Evolutionary conservation across 2,329 filamentous ascomycete genomes (phyloP), one percentile per base, ranked within the genome.

Genomic region (Chrysosporium keratinophilum): DNA sequence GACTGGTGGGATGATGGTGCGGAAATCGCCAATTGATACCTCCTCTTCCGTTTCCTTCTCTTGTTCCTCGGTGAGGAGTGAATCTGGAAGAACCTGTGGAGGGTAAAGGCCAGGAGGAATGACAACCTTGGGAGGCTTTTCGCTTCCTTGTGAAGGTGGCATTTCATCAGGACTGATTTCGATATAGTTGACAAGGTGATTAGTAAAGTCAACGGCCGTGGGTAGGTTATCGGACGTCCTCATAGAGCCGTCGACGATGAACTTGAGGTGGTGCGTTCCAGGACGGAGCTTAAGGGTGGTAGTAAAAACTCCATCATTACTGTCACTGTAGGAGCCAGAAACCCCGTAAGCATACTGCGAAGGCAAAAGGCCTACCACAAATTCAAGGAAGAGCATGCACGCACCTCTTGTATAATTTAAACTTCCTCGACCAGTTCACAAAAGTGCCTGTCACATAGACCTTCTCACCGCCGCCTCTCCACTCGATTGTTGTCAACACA

Each of bases 371-470:
- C 40, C n/a, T 33, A 28, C 2, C 10, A 28, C 3, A 15, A 28
- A 28, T 45, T 20, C 7, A 15, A n/a, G 40, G 14, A 19, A 14
- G 17, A 15, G 28, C 6, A 37, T 20, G 19, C 39, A 82, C 85
- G 80, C 80, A 95, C 89, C 88, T 84, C 69, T 80, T 83, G 69
- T 89, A 82, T 65, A 98, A 75, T 62, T 86, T 82, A 67, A 90
- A 94, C 72, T 97, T 97, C 68, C 86, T 85, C 71, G 94, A 89
- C 93, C 93, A 98, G 68, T 91, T 87, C 63, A 95, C 94, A 66
- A 97, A 96, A 17, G 93, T 97, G 60, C 91, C 91, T 0, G 93
- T 98, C 44, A 98, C 89, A 68, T 95, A 98, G 59, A 97, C 82
- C 70, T 90, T 94, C 55, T 95, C 87, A 55, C 87, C 90, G 50